These are phyloP conservation scores for Macaranga tanarius DNA, from an alignment of 441 rosid genomes.

Conservation along the genomic window DNA sequence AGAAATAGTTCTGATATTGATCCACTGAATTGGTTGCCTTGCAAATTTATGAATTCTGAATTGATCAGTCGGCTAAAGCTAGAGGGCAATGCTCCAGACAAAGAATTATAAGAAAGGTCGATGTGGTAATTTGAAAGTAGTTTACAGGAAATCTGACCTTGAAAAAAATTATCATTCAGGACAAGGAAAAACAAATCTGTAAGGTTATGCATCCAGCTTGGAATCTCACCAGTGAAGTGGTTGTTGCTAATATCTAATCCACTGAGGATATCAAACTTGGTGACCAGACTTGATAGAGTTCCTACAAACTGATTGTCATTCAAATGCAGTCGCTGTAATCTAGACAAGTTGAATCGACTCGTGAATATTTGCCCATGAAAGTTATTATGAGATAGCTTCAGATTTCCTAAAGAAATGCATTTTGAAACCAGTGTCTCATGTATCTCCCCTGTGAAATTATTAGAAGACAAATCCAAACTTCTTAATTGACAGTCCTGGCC, in stretches of 20 bases:
- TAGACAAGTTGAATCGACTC: background rate
- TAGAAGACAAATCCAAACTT: slow-evolving; percentile 4
- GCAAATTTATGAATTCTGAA: background rate
- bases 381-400: slow-evolving; percentile 1
- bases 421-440: background rate
- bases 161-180: background rate
- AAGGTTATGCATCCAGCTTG: background rate
- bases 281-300: background rate
- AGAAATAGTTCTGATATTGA: background rate
- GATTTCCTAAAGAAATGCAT: background rate
- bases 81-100: slow-evolving; percentile 5
- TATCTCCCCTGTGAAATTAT: slow-evolving; percentile 2
- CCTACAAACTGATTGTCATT: background rate
- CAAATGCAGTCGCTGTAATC: background rate
- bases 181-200: background rate
- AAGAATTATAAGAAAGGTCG: background rate
- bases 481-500: background rate
- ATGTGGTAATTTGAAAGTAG: background rate
- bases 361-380: background rate
- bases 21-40: background rate
- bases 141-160: slow-evolving; percentile 3
- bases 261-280: background rate
- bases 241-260: slow-evolving; percentile 1
- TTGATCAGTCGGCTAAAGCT: background rate
- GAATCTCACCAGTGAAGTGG: background rate